Base-by-base conservation (phyloP, 768 basidiomycete genomes). In the Leccinum sublutescens region DNA sequence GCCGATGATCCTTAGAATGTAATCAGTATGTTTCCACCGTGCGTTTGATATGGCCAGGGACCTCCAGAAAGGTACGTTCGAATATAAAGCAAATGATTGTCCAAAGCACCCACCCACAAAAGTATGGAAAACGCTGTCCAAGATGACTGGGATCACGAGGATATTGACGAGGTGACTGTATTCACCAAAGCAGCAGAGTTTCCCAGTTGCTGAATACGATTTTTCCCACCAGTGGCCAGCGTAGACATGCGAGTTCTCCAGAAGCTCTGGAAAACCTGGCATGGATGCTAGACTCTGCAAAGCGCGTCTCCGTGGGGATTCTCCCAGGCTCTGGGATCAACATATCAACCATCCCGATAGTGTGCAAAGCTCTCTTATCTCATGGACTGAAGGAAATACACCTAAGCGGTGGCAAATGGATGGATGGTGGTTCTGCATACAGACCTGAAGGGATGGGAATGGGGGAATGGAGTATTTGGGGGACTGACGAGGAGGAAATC, bases 301-400 rank as follows among this genome's bases (percentile, higher is more conserved):
- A 27, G 15, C 27, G 3, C 21, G 33, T 57, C 15, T 57, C 70
- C 1, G 54, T 71, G 6, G 56, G 29, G 9, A 80, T 94, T 52
- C 81, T 93, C 62, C 87, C 89, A 3, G 91, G 91, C 4, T 88
- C 89, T 11, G 91, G 91, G 1, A 84, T 93, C 56, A 90, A 87
- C 63, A 68, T 78, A 7, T 65, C 75, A 9, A 90, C 82, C 1
- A 74, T 86, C n/a, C 68, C 74, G 1, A 54, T 63, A 11, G 50
- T 93, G 34, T 74, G 90, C 52, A 65, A 78, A 21, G 63, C 73
- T 19, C 75, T 92, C 38, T 64, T 84, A 23, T 82, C 85, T 0
- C 73, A 79, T 25, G 87, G 87, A 6, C 69, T 91, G 23, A 74
- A 73, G 23, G 90, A 93, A 69, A 76, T 93, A 1, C 91, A 93